A percentile compares a stretch with the other conserved stretches of the same genome.
These are phyloP conservation scores for Ceratorhiza oryzae-sativae DNA, from an alignment of 1,284 basidiomycete genomes.

Conservation along the genomic window DNA sequence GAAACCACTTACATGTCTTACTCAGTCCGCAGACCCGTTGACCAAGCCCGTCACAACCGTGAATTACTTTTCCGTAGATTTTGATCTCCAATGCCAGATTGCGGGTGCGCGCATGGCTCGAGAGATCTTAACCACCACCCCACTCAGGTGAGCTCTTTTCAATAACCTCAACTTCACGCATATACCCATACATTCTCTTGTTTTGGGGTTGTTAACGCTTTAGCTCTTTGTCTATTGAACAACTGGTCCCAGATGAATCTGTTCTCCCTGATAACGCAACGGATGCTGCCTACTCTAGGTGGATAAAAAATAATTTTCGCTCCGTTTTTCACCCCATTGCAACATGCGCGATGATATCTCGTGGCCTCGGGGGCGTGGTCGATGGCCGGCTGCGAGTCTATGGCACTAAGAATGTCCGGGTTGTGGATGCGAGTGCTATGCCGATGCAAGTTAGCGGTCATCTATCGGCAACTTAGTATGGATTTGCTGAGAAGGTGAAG, in stretches of 20 bases:
- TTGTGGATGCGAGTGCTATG: constrained; percentile 46
- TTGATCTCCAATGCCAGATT: constrained; percentile 60
- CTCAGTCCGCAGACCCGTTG: constrained; percentile 58
- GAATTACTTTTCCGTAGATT: constrained; percentile 59
- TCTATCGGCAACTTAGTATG: constrained; percentile 39
- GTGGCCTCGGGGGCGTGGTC: constrained; percentile 44
- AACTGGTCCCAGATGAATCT: constrained; percentile 53
- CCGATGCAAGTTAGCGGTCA: constrained; percentile 42
- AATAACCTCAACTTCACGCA: neutral
- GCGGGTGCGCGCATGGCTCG: constrained; percentile 58
- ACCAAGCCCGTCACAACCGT: constrained; percentile 56
- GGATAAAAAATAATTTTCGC: constrained; percentile 55
- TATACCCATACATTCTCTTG: neutral
- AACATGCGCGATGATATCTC: constrained; percentile 40
- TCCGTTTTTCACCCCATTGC: constrained; percentile 35
- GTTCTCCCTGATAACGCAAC: constrained; percentile 55
- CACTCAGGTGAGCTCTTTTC: constrained; percentile 44
- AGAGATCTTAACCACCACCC: constrained; percentile 55
- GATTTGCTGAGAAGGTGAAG: constrained; percentile 43
- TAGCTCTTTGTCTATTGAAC: constrained; percentile 46
- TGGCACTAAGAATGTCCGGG: constrained; percentile 44
- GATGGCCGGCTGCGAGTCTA: constrained; percentile 49
- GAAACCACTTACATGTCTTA: neutral
- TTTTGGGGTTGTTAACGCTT: neutral
- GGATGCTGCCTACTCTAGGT: constrained; percentile 56